Evolutionary conservation across 305 asterid genomes (phyloP).

Genomic region (Fraxinus sp.): DNA sequence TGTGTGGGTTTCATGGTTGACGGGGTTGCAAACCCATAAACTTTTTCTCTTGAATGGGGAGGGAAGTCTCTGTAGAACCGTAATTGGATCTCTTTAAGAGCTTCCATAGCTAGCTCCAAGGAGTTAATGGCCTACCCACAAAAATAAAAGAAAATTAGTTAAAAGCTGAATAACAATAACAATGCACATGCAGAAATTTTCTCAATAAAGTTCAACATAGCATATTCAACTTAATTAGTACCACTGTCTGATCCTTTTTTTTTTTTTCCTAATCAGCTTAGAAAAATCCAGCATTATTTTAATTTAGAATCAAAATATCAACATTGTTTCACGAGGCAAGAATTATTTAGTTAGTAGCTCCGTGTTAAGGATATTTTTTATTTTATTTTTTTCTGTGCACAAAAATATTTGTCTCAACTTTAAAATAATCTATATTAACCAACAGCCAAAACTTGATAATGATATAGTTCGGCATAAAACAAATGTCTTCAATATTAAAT

Average conservation of each 20-base stretch:
- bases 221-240: conserved; percentile 11
- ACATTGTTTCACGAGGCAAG: conserved; percentile 1
- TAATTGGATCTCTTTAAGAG: conserved; percentile 70
- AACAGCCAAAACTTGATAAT: neutral
- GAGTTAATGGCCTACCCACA: conserved; percentile 79
- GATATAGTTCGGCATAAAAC: neutral
- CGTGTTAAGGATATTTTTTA: neutral
- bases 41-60: conserved; percentile 71
- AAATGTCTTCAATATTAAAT: neutral
- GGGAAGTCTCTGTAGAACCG: conserved; percentile 86
- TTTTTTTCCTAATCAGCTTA: neutral
- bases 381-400: neutral
- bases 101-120: conserved; percentile 94
- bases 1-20: conserved; percentile 99
- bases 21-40: conserved; percentile 88
- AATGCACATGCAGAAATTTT: conserved; percentile 3
- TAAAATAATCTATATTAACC: neutral
- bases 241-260: neutral
- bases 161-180: neutral
- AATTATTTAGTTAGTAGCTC: neutral
- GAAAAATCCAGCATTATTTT: conserved; percentile 9
- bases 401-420: neutral
- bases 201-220: neutral
- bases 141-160: conserved; percentile 9
- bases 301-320: neutral